phyloP scores from a whole-genome alignment of 352 stramenopile species.

The Phytopythium cucurbitacearum region DNA sequence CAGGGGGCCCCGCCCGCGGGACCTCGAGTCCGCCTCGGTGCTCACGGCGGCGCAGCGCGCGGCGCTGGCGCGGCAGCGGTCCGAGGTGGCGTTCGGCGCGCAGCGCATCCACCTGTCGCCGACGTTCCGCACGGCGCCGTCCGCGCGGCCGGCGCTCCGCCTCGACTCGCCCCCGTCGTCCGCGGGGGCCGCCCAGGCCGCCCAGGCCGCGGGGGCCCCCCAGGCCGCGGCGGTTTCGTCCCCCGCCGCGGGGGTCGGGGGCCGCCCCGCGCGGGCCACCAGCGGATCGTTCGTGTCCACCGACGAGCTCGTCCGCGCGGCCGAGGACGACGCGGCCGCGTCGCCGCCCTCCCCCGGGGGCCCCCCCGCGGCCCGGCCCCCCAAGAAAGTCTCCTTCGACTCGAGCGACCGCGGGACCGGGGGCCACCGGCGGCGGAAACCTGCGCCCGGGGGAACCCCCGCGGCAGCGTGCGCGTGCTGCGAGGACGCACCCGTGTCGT shows the following conservation, averaged over 20 bases:
- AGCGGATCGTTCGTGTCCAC: slow-evolving; percentile 8
- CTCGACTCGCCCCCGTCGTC: slow-evolving; percentile 20
- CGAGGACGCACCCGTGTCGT: slow-evolving; percentile 8
- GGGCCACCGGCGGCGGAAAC: slow-evolving; percentile 5
- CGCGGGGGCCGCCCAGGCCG: slow-evolving; percentile 6
- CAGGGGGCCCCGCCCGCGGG: slow-evolving; percentile 15
- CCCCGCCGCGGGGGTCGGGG: background rate
- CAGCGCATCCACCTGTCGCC: slow-evolving; percentile 41
- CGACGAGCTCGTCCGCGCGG: slow-evolving; percentile 14
- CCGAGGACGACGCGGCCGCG: slow-evolving; percentile 12
- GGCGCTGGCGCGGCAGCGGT: slow-evolving; percentile 43
- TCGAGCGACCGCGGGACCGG: slow-evolving; percentile 14
- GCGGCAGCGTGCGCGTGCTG: slow-evolving; percentile 3
- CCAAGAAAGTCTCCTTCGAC: slow-evolving; percentile 63
- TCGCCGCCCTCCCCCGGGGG: slow-evolving; percentile 13
- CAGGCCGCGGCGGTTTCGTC: slow-evolving; percentile 21
- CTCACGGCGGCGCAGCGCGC: slow-evolving; percentile 34
- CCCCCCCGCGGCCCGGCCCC: slow-evolving; percentile 13
- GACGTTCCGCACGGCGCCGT: slow-evolving; percentile 53
- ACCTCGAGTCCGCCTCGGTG: slow-evolving; percentile 43
- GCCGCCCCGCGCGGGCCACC: slow-evolving; percentile 10
- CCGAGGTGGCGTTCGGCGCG: slow-evolving; percentile 45
- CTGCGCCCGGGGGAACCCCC: slow-evolving; percentile 1
- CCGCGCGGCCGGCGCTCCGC: slow-evolving; percentile 27
- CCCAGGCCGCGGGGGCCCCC: too few relatives aligned